Percentiles rank a stretch among this genome's conserved stretches.
Conservation (phyloP, 2,329 filamentous ascomycete genomes). For the Sphaerulina musiva region DNA sequence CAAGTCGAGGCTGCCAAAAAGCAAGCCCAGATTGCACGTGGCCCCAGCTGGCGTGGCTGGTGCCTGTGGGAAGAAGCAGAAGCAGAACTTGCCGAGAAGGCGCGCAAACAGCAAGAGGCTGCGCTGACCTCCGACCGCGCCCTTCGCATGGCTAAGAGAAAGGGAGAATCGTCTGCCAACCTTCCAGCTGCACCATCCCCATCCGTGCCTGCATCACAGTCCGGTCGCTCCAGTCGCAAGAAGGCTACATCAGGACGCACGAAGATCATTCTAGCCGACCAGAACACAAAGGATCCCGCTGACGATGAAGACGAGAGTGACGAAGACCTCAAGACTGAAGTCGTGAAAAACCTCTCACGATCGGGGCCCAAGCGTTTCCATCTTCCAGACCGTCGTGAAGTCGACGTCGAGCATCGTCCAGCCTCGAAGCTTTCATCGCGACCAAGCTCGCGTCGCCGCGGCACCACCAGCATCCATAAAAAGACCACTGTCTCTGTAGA, state of each 20-base stretch:
- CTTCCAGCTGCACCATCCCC: conserved; percentile 1
- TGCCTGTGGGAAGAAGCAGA: conserved; percentile 28
- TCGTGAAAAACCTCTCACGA: conserved; percentile 11
- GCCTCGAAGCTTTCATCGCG: conserved; percentile 12
- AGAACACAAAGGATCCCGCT: neutral
- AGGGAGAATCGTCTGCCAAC: neutral
- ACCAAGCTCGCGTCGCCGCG: neutral
- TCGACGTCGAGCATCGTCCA: conserved; percentile 13
- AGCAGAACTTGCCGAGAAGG: conserved; percentile 25
- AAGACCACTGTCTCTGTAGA: conserved; percentile 16
- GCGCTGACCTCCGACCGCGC: conserved; percentile 28
- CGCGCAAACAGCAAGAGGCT: conserved; percentile 26
- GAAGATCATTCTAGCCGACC: conserved; percentile 4
- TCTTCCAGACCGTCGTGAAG: conserved; percentile 20
- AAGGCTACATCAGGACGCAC: conserved; percentile 14
- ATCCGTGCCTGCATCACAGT: conserved; percentile 1
- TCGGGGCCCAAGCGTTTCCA: conserved; percentile 14
- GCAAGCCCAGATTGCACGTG: conserved; percentile 24
- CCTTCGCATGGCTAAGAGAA: conserved; percentile 19
- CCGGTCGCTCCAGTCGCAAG: conserved; percentile 9
- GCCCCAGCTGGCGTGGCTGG: conserved; percentile 30
- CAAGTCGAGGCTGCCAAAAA: conserved; percentile 30
- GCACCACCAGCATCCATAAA: conserved; percentile 9
- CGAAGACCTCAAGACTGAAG: conserved; percentile 10
- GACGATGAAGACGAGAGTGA: conserved; percentile 11